These are phyloP conservation scores for Gleditsia sinensis DNA, from an alignment of 306 rosid species.

Conservation along the genomic window DNA sequence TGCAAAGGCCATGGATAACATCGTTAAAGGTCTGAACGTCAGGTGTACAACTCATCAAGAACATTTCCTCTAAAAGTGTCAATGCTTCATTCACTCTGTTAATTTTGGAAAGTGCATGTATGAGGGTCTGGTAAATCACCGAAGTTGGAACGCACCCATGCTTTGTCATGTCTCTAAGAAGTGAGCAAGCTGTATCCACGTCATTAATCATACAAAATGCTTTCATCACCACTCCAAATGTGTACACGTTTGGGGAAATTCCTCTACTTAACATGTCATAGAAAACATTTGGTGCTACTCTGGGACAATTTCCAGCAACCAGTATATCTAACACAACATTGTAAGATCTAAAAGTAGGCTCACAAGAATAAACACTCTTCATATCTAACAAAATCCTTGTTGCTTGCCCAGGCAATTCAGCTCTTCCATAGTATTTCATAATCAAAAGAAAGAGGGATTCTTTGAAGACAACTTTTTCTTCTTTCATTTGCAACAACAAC, in stretches of 20 bases:
- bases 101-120: conserved; percentile 72
- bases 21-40: conserved; percentile 91
- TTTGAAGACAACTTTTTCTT: conserved; percentile 62
- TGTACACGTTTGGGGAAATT: conserved; percentile 64
- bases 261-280: conserved; percentile 87
- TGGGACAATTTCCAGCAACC: conserved; percentile 71
- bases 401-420: conserved; percentile 84
- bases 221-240: conserved; percentile 83
- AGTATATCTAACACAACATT: conserved; percentile 78
- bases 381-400: conserved; percentile 86
- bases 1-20: conserved; percentile 77
- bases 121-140: conserved; percentile 79
- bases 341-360: conserved; percentile 75
- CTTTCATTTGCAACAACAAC: conserved; percentile 79
- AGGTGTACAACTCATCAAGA: conserved; percentile 87
- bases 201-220: conserved; percentile 77
- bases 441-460: conserved; percentile 78
- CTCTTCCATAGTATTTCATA: conserved; percentile 75
- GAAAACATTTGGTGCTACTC: conserved; percentile 70
- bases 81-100: conserved; percentile 69
- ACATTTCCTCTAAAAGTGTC: conserved; percentile 85
- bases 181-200: conserved; percentile 86
- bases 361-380: conserved; percentile 63
- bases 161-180: conserved; percentile 83
- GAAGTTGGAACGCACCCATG: conserved; percentile 93